phyloP scores from a whole-genome alignment of 352 stramenopile species.

The Phytophthora lateralis region DNA sequence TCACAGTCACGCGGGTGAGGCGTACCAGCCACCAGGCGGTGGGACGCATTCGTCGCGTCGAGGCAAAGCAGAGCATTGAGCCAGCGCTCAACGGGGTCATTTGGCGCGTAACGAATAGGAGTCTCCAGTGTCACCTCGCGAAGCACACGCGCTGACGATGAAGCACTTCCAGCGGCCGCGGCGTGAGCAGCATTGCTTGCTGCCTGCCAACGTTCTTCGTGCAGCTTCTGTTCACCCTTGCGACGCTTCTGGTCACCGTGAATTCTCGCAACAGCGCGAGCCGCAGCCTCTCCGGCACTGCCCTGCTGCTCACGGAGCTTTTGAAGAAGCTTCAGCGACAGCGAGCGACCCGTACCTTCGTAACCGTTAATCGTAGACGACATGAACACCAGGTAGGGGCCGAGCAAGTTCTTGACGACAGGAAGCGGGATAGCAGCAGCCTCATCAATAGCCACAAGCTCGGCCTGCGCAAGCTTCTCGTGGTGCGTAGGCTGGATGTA shows the following conservation, averaged over 20 bases:
- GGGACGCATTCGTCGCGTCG: constrained; percentile 83
- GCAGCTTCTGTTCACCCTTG: constrained; percentile 96
- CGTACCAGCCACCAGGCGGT: constrained; percentile 92
- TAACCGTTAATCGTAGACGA: constrained; percentile 99
- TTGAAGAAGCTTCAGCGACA: constrained; percentile 99
- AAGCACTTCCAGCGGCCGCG: constrained; percentile 40
- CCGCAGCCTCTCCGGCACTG: constrained; percentile 60
- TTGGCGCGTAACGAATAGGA: constrained; percentile 97
- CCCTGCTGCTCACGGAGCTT: constrained; percentile 96
- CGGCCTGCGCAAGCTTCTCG: constrained; percentile 96
- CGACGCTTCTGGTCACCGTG: constrained; percentile 92
- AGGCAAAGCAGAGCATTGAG: constrained; percentile 98
- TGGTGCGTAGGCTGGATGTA: constrained; percentile 96
- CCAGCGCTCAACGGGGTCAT: constrained; percentile 98
- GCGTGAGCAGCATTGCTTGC: constrained; percentile 87
- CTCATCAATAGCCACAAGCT: constrained; percentile 99
- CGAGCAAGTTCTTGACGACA: constrained; percentile 95
- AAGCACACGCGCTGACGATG: constrained; percentile 78
- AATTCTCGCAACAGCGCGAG: constrained; percentile 62
- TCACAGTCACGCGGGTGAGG: constrained; percentile 97
- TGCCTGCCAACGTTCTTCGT: constrained; percentile 96
- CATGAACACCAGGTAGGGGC: constrained; percentile 98
- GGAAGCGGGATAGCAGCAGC: constrained; percentile 99
- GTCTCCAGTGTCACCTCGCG: constrained; percentile 96
- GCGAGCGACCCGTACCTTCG: constrained; percentile 97